Percentiles rank a stretch among this genome's conserved stretches.
Evolutionary conservation across 2,329 filamentous ascomycete species (phyloP).

Genomic region (Phaeosphaeriaceae sp.): DNA sequence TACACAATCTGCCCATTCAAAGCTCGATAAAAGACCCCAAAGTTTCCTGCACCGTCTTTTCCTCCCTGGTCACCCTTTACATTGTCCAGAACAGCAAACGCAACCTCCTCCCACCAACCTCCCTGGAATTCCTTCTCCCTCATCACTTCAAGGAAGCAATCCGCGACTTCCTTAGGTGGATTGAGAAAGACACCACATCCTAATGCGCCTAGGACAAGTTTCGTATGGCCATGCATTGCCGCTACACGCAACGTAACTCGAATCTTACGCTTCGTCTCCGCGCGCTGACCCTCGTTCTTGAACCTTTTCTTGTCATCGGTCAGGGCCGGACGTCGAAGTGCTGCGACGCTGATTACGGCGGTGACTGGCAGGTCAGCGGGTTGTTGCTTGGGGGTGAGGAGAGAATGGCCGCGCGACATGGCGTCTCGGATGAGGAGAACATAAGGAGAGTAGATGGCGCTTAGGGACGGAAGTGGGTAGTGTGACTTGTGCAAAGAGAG

Average conservation of each 20-base stretch:
- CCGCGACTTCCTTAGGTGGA: conserved; percentile 66
- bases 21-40: conserved; percentile 53
- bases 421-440: conserved; percentile 65
- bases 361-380: conserved; percentile 57
- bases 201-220: conserved; percentile 70
- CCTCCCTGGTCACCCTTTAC: conserved; percentile 30
- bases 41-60: conserved; percentile 55
- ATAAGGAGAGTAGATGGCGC: conserved; percentile 65
- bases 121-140: conserved; percentile 66
- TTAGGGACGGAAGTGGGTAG: conserved; percentile 61
- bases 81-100: conserved; percentile 66
- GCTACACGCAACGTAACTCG: conserved; percentile 65
- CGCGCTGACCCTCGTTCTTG: conserved; percentile 49
- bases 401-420: conserved; percentile 54
- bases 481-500: conserved; percentile 55
- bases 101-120: conserved; percentile 68
- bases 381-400: conserved; percentile 48
- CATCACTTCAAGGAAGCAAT: conserved; percentile 68
- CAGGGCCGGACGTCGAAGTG: conserved; percentile 53
- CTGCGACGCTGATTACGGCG: conserved; percentile 67
- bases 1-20: conserved; percentile 34
- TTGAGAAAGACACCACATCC: conserved; percentile 73
- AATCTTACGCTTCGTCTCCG: conserved; percentile 68
- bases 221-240: conserved; percentile 61
- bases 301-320: conserved; percentile 22